These are phyloP conservation scores for Xylaria longipes DNA, from an alignment of 495 filamentous ascomycete genomes.

Conservation along the genomic window DNA sequence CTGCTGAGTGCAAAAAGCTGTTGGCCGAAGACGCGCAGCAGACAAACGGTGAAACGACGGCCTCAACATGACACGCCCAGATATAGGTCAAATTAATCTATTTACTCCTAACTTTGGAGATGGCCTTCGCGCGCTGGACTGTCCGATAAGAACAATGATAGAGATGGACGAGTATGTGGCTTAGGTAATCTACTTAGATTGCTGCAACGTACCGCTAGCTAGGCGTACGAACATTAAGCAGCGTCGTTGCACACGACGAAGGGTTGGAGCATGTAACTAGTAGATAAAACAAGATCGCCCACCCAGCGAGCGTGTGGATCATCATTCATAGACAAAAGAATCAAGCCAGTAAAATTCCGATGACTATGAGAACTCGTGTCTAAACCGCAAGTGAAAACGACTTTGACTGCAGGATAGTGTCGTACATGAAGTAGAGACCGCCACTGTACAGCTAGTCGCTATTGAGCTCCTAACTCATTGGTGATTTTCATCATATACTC, in stretches of 20 bases:
- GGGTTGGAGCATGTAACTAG: not conserved
- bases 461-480: no score
- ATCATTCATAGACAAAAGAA: conserved; percentile 6
- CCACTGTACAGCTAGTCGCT: no score
- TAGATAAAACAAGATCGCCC: not conserved
- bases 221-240: not conserved
- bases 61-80: not conserved
- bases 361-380: not conserved
- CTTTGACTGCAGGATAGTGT: not conserved
- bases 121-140: not conserved
- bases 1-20: conserved; percentile 65
- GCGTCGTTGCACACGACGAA: not conserved
- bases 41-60: conserved; percentile 16
- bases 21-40: conserved; percentile 14
- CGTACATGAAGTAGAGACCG: not conserved
- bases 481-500: no score
- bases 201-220: not conserved
- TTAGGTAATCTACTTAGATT: not conserved
- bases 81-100: not conserved
- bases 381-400: not conserved
- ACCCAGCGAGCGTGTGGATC: not conserved
- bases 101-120: not conserved
- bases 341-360: not conserved
- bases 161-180: not conserved
- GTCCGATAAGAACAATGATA: not conserved